Evolutionary conservation across 2,329 filamentous ascomycete genomes (phyloP).

Genomic region (Zarea fungicola): DNA sequence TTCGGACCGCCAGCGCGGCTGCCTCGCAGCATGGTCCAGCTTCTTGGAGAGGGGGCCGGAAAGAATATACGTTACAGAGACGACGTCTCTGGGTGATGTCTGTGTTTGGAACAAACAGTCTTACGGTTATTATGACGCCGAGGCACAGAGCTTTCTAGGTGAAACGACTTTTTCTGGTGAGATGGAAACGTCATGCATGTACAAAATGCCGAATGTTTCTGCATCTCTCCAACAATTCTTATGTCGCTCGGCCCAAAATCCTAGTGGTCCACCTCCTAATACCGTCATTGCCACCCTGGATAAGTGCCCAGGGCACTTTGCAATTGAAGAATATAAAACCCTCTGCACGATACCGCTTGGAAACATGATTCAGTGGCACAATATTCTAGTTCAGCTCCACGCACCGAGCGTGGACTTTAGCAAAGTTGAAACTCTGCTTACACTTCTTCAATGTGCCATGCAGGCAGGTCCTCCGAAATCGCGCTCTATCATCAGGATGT

Average conservation of each 20-base stretch:
- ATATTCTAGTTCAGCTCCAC: conserved; percentile 46
- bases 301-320: conserved; percentile 42
- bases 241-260: conserved; percentile 21
- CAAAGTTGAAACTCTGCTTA: conserved; percentile 37
- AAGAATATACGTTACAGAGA: not conserved
- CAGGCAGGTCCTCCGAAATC: conserved; percentile 42
- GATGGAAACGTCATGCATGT: conserved; percentile 30
- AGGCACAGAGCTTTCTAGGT: not conserved
- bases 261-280: conserved; percentile 37
- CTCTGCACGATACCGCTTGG: conserved; percentile 46
- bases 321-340: conserved; percentile 47
- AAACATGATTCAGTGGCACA: conserved; percentile 46
- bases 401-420: conserved; percentile 43
- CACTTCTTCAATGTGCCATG: conserved; percentile 44
- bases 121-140: not conserved
- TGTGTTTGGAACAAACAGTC: not conserved
- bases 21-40: not conserved
- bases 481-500: not conserved
- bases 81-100: not conserved
- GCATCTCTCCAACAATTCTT: conserved; percentile 34
- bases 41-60: not conserved
- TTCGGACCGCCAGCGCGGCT: not conserved
- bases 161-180: not conserved
- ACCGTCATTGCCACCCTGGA: conserved; percentile 40
- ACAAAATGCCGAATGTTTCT: conserved; percentile 31